phyloP scores from a whole-genome alignment of 768 basidiomycete species.

The Mrakia hoshinonis region DNA sequence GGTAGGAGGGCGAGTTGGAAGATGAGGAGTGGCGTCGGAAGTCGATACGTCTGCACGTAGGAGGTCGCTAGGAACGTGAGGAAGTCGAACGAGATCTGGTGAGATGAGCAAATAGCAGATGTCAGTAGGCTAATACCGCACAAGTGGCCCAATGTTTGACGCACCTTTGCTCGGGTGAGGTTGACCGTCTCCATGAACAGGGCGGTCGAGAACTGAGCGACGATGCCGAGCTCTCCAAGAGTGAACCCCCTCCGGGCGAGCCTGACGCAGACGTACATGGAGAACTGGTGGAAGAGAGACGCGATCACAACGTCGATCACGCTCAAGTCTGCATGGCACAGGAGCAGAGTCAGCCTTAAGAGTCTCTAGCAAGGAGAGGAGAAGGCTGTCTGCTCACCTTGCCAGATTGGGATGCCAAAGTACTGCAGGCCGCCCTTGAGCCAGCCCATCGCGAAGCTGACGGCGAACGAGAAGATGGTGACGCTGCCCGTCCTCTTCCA shows the following conservation, averaged over 20 bases:
- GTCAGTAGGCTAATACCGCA: background rate
- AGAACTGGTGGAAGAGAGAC: slow-evolving; percentile 80
- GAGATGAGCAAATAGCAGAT: background rate
- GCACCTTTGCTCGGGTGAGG: slow-evolving; percentile 69
- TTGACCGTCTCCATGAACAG: slow-evolving; percentile 78
- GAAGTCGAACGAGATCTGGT: slow-evolving; percentile 54
- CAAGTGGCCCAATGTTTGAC: slow-evolving; percentile 38
- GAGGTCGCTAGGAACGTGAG: slow-evolving; percentile 53
- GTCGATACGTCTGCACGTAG: slow-evolving; percentile 81
- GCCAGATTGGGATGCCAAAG: slow-evolving; percentile 36
- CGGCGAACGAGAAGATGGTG: slow-evolving; percentile 38
- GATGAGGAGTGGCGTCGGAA: slow-evolving; percentile 81
- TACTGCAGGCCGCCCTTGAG: slow-evolving; percentile 36
- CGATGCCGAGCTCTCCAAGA: slow-evolving; percentile 81
- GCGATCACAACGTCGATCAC: slow-evolving; percentile 63
- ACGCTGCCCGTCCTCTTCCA: slow-evolving; percentile 29
- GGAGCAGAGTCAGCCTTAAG: background rate
- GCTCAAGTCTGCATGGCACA: slow-evolving; percentile 54
- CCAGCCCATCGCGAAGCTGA: slow-evolving; percentile 36
- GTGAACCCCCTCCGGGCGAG: slow-evolving; percentile 92
- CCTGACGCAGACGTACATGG: slow-evolving; percentile 77
- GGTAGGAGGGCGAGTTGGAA: slow-evolving; percentile 89
- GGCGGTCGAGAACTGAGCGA: slow-evolving; percentile 78
- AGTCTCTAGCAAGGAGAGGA: background rate
- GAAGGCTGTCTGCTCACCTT: slow-evolving; percentile 36